phyloP scores from a whole-genome alignment of 2,329 filamentous ascomycete genomes.

The Pseudogymnoascus sp. region DNA sequence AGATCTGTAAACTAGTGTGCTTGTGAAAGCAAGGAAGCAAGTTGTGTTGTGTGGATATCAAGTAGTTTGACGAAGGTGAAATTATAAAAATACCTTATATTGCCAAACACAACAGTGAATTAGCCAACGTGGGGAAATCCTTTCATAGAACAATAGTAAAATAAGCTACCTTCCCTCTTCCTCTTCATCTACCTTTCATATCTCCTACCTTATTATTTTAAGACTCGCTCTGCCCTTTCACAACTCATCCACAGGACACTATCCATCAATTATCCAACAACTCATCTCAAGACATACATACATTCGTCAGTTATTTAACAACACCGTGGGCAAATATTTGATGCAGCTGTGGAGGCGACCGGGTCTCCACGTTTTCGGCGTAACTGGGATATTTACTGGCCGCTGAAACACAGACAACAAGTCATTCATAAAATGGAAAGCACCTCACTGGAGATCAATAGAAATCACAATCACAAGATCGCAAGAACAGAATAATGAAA shows the following conservation, averaged over 20 bases:
- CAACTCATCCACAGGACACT: background rate
- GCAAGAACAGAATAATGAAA: background rate
- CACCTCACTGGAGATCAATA: background rate
- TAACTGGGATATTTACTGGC: background rate
- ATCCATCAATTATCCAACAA: background rate
- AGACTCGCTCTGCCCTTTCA: background rate
- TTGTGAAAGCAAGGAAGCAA: background rate
- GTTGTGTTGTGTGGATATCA: background rate
- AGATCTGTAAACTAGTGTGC: background rate
- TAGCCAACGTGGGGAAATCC: background rate
- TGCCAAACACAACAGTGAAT: background rate
- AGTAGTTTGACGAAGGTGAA: constrained; percentile 2
- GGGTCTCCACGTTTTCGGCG: background rate
- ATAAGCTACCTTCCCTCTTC: background rate
- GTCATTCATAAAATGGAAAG: background rate
- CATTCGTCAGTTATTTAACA: too few species aligned
- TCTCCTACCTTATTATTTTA: background rate
- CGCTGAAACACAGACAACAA: background rate
- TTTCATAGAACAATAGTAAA: background rate
- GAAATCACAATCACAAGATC: background rate
- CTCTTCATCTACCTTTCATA: background rate
- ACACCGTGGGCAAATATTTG: background rate
- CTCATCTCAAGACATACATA: background rate
- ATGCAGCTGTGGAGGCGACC: background rate
- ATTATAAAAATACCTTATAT: background rate